These are phyloP conservation scores for Coccomyxa sp. DNA, from an alignment of 139 green algal species.

Conservation along the genomic window DNA sequence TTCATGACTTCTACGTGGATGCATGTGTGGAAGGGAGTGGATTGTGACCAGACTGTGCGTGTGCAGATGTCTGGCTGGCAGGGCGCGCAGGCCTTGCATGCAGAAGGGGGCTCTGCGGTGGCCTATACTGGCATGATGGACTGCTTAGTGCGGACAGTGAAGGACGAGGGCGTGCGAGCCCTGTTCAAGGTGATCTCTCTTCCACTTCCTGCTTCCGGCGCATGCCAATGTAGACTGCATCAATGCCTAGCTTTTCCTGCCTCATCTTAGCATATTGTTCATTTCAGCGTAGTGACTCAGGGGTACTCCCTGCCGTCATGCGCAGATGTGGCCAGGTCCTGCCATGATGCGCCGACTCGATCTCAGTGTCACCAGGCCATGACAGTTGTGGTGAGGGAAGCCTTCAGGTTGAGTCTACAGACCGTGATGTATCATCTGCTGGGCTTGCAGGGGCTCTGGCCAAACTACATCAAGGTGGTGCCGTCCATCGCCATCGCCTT, in stretches of 20 bases:
- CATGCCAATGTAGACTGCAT: background rate
- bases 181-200: constrained; percentile 84
- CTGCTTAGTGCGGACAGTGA: constrained; percentile 87
- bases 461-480: constrained; percentile 99
- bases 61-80: constrained; percentile 77
- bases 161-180: constrained; percentile 82
- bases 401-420: too few species aligned
- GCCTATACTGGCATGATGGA: constrained; percentile 95
- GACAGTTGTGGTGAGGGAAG: too few species aligned
- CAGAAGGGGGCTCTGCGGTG: constrained; percentile 52
- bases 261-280: background rate
- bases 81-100: constrained; percentile 66
- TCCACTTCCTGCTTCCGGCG: background rate
- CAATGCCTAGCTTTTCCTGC: too few species aligned
- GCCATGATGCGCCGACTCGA: too few species aligned
- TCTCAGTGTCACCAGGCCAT: too few species aligned
- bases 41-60: too few species aligned
- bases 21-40: too few species aligned
- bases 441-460: constrained; percentile 73
- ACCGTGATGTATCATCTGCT: background rate
- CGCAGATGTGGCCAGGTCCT: too few species aligned
- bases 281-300: too few species aligned
- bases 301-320: background rate
- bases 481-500: constrained; percentile 98
- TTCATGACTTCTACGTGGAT: too few species aligned